These are phyloP conservation scores for Dactylella cylindrospora DNA, from an alignment of 2,329 filamentous ascomycete genomes.

Conservation along the genomic window DNA sequence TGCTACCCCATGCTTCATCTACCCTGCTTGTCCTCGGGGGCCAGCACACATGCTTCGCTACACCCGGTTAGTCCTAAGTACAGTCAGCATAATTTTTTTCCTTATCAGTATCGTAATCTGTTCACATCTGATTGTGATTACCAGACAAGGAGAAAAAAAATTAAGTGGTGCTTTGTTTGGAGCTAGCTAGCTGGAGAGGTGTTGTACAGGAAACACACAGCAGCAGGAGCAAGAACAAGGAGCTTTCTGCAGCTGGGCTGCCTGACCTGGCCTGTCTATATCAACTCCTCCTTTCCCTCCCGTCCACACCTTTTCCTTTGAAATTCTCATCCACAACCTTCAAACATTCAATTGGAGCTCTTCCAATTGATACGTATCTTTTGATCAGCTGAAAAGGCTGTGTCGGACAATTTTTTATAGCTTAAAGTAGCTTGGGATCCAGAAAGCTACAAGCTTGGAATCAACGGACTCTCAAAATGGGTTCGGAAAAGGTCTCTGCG, in stretches of 20 bases:
- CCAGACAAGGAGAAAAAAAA: no score
- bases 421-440: neutral
- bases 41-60: no score
- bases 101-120: slow-evolving; percentile 42
- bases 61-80: no score
- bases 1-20: no score
- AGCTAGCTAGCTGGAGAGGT: no score
- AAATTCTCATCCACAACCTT: neutral
- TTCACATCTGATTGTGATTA: no score
- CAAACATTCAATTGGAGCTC: slow-evolving; percentile 3
- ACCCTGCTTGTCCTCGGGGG: no score
- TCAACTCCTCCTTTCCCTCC: slow-evolving; percentile 23
- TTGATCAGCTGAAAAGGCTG: neutral
- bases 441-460: slow-evolving; percentile 1
- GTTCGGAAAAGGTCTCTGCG: slow-evolving; percentile 52
- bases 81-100: no score
- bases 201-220: neutral
- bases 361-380: neutral
- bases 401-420: neutral
- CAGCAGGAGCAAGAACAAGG: no score
- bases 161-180: no score
- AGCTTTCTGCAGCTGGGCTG: neutral
- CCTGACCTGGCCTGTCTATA: slow-evolving; percentile 20
- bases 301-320: neutral
- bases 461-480: slow-evolving; percentile 39